Base-by-base conservation (phyloP, 208 protist genomes). In the Lotmaria passim region DNA sequence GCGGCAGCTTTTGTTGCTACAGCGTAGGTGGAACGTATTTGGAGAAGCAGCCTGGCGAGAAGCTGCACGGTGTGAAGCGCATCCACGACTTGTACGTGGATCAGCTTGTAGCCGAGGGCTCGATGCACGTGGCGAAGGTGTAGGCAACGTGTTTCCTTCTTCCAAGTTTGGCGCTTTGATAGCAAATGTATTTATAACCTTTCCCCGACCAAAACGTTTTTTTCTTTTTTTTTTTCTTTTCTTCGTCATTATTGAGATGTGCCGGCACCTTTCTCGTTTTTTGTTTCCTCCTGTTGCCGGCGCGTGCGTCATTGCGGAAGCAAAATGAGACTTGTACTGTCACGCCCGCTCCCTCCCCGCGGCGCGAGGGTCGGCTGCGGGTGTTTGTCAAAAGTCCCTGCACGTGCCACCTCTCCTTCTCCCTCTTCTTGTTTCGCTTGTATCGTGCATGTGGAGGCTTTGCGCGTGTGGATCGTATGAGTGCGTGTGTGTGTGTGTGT, bases 1-100 rank as follows among this genome's bases (percentile, higher is more conserved):
- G 59, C 6, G 77, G 74, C 15, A 73, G 74, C 43, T 74, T 79
- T 60, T 68, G 59, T 47, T 74, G 74, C 60, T 74, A 74, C 60
- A 71, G 30, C 56, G 65, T 79, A 48, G 66, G 74, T 33, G 74
- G 74, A n/a, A 73, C 74, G 23, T 73, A 67, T 58, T 34, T 79
- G 14, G 74, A 79, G 74, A 61, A 55, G 33, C 53, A 73, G 36
- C 41, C 50, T 0, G 66, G 61, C 14, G 66, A 79, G 43, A 79
- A 73, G 67, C 62, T 77, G 47, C 59, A 21, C 19, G 34, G 50
- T 24, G 52, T 77, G 56, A 55, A 48, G 36, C 47, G 60, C 31
- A 71, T 77, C 17, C 52, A 75, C 69, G 52, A 67, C 50, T 1
- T 55, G 36, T 71, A 77, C 63, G 52, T 73, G 34, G 65, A 78